Evolutionary conservation across 345 rosid species (phyloP), one percentile per base, ranked within the genome.

Genomic region (Rhodomyrtus tomentosa): DNA sequence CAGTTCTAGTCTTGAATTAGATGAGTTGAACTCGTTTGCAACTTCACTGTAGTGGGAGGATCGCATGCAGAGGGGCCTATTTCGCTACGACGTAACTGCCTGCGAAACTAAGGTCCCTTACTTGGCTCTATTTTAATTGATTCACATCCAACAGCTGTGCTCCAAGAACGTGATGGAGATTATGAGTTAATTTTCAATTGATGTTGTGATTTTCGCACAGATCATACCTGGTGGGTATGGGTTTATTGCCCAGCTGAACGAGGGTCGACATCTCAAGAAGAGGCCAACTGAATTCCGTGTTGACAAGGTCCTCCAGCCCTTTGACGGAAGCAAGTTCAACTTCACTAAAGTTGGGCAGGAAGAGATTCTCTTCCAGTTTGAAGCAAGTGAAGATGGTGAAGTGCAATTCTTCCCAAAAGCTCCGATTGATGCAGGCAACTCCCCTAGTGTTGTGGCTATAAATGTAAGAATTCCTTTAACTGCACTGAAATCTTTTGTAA

Each of bases 191-290:
- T 56, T 79, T n/a, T 20, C 15, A 53, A n/a, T 76, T 84, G 3
- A 10, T 24, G 74, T 32, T 25, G 36, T 20, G 55, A n/a, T 87
- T 81, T 25, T 73, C 81, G 24, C 86, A 82, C 84, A 97, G 99
- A 98, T 97, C 84, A 95, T 97, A 81, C 98, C 94, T 25, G 99
- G 99, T 74, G 89, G 86, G 68, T 86, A 88, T 86, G 98, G 99
- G 53, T 95, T 97, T 89, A 87, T 97, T 24, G 99, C 98, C 79
- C 99, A 97, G 93, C 95, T 95, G 89, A 97, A 95, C 11, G 96
- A 97, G 85, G 98, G 98, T 59, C 98, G 99, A 55, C 99, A 95
- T 90, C 89, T 98, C n/a, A 93, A 95, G 95, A 97, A 97, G 91
- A 92, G 99, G 89, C 99, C 99, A 29, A 97, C 98, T 62, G 98